phyloP scores from a whole-genome alignment of 169 alveolate genomes.

The Plasmodium berghei region DNA sequence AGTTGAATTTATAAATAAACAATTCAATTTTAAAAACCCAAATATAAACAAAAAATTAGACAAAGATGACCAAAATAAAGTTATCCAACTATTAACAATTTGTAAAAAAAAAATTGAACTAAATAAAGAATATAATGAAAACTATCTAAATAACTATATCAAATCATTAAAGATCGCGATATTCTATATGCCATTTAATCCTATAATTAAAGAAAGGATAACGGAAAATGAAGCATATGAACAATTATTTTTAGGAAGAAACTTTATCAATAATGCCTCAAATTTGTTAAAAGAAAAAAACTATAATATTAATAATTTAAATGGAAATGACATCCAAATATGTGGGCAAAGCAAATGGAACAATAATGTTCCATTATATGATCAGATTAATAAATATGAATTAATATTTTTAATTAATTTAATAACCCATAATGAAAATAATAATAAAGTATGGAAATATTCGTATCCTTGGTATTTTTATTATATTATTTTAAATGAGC shows the following conservation, averaged over 20 bases:
- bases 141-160: conserved; percentile 18
- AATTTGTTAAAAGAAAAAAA: conserved; percentile 1
- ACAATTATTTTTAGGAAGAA: conserved; percentile 30
- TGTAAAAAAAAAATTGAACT: conserved; percentile 39
- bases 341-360: neutral
- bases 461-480: conserved; percentile 42
- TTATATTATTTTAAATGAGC: conserved; percentile 24
- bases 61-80: conserved; percentile 48
- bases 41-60: conserved; percentile 24
- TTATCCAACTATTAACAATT: conserved; percentile 11
- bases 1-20: conserved; percentile 28
- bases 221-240: conserved; percentile 50
- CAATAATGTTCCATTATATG: neutral
- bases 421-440: conserved; percentile 69
- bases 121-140: conserved; percentile 11
- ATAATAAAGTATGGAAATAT: conserved; percentile 25
- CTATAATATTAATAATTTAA: neutral
- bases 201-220: conserved; percentile 38
- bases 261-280: neutral
- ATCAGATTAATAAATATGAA: conserved; percentile 62
- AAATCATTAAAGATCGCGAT: conserved; percentile 41
- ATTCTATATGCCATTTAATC: conserved; percentile 52
- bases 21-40: conserved; percentile 32
- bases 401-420: conserved; percentile 71
- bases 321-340: neutral